Conservation (phyloP, 176 grass and related monocot species). For the Carex scoparia region DNA sequence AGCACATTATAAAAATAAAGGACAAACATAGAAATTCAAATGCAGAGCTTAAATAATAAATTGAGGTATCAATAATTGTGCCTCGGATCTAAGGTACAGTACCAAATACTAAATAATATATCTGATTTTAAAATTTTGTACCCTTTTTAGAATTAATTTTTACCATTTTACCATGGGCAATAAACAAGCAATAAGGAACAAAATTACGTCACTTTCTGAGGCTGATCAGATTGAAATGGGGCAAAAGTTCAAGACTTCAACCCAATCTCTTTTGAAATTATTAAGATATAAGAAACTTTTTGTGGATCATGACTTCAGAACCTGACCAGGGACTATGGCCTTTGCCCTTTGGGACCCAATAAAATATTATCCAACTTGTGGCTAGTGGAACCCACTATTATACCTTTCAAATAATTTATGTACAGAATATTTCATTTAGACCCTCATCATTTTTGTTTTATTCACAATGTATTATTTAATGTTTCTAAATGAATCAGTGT, state of each 20-base stretch:
- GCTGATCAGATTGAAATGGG: not conserved
- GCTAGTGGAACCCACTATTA: not conserved
- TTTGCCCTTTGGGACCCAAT: not conserved
- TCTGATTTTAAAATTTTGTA: not conserved
- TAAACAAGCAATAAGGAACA: slow-evolving; percentile 14
- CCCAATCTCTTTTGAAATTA: not conserved
- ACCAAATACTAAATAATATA: not conserved
- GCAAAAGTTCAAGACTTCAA: slow-evolving; percentile 15
- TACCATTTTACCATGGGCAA: not conserved
- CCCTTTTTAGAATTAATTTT: not conserved
- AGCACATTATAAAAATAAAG: not conserved
- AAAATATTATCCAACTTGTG: slow-evolving; percentile 14
- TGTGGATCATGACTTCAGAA: slow-evolving; percentile 27
- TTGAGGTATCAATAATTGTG: not conserved
- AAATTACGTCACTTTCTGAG: not conserved
- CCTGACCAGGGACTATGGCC: not conserved
- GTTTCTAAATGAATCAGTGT: not conserved
- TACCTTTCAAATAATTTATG: slow-evolving; percentile 11
- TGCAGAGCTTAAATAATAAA: not conserved
- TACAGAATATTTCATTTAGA: not conserved
- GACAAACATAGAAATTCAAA: not conserved
- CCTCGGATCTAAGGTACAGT: slow-evolving; percentile 6
- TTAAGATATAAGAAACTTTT: slow-evolving; percentile 28
- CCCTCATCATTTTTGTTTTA: not conserved
- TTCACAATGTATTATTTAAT: not conserved